These are phyloP conservation scores for Eremochloa ophiuroides DNA, from an alignment of 176 grass and related monocot species.

Conservation along the genomic window DNA sequence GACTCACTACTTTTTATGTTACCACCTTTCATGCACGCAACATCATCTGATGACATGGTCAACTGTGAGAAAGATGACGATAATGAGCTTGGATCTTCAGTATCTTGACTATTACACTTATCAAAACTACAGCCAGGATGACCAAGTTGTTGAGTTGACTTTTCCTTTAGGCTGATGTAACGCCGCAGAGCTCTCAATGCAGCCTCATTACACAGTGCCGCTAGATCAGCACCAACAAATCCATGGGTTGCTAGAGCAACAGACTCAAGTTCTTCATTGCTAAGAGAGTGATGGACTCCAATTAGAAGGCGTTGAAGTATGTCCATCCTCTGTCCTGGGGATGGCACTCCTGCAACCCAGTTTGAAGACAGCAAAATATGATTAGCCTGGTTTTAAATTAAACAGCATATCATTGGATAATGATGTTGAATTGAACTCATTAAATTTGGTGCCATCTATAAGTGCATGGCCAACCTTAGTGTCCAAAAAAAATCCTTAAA, in stretches of 20 bases:
- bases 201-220: conserved; percentile 85
- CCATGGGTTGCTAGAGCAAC: conserved; percentile 74
- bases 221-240: conserved; percentile 96
- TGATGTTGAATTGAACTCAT: neutral
- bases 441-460: conserved; percentile 10
- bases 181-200: conserved; percentile 59
- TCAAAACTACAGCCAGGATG: neutral
- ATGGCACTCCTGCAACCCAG: conserved; percentile 74
- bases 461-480: neutral
- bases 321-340: conserved; percentile 71
- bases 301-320: conserved; percentile 66
- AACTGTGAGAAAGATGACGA: conserved; percentile 46
- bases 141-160: conserved; percentile 15
- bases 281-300: conserved; percentile 61
- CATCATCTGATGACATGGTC: conserved; percentile 38
- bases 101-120: conserved; percentile 13
- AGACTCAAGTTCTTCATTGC: conserved; percentile 35
- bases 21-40: neutral
- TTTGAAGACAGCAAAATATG: neutral
- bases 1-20: conserved; percentile 13
- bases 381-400: neutral
- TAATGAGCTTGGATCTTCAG: conserved; percentile 28
- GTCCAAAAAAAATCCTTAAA: neutral
- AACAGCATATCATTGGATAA: conserved; percentile 17
- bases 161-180: conserved; percentile 50